Evolutionary conservation across 306 rosid genomes (phyloP), one percentile per base, ranked within the genome.

Genomic region (Fragaria nilgerrensis): DNA sequence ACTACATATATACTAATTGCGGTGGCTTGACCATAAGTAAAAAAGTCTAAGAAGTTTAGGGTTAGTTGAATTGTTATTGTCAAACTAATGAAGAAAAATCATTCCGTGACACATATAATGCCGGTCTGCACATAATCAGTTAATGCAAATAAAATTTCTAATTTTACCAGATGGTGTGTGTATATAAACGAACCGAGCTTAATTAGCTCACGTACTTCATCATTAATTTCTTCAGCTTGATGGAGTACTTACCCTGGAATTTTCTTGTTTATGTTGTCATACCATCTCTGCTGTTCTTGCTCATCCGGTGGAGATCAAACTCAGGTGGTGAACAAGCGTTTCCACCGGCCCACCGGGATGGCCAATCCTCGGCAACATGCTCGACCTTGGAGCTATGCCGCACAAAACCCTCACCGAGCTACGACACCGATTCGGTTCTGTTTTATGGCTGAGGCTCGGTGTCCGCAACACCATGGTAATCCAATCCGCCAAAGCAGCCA

Each of bases 271-370:
- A 34, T 17, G 19, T 34, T 34, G 39, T 32, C 69, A 34, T 64
- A 14, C 44, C 69, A 64, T 64, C 69, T 34, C 44, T 64, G 69
- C 22, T 64, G 4, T 64, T 34, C 69, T 34, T 64, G 5, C 44
- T 64, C 5, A 16, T 32, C 13, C 19, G 44, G 22, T 2, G 44
- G 69, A 64, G 44, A 64, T 64, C 44, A 64, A 64, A 15, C n/a
- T 64, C 69, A 7, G 5, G n/a, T 7, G 44, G 12, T 6, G 8
- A 64, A 1, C 22, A 64, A 12, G 44, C 22, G 19, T 81, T 73
- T 62, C 93, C 89, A 6, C 93, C 0, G 89, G 93, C 2, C 93
- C 89, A 2, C 76, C 66, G 9, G 93, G 93, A 79, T 89, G 89
- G 90, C 90, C 89, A 0, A 23, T 89, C 9, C 73, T 89, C 14